Evolutionary conservation across 202 grass and related monocot species (phyloP).

Genomic region (Carex arenaria): DNA sequence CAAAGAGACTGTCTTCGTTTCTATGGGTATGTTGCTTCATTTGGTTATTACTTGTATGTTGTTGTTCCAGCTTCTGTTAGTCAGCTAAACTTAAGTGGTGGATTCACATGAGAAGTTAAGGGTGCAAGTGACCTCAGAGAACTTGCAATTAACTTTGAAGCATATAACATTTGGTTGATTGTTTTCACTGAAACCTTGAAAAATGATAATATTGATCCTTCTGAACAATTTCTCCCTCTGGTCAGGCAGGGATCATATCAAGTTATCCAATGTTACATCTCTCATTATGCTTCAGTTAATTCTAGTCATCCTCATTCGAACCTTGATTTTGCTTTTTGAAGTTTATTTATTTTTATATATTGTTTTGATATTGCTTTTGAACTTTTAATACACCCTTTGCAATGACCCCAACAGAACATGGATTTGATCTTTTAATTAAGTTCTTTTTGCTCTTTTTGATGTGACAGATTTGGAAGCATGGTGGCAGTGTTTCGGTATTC

Average conservation of each 20-base stretch:
- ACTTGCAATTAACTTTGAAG: background rate
- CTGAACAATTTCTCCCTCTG: background rate
- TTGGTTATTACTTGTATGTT: background rate
- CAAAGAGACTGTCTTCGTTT: conserved; percentile 98
- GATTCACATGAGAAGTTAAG: background rate
- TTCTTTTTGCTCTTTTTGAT: conserved; percentile 23
- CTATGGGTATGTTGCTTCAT: conserved; percentile 60
- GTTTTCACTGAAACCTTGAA: background rate
- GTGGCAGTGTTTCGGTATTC: conserved; percentile 96
- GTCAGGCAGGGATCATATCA: background rate
- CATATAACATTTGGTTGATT: background rate
- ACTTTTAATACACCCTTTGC: background rate
- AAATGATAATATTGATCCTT: background rate
- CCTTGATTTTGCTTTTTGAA: background rate
- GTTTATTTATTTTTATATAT: background rate
- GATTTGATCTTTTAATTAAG: background rate
- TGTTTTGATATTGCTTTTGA: background rate
- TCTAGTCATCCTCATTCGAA: conserved; percentile 11
- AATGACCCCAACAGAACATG: background rate
- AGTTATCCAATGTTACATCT: background rate
- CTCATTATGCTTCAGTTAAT: background rate
- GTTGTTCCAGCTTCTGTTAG: background rate
- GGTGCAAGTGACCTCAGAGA: background rate
- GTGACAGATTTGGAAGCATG: conserved; percentile 75
- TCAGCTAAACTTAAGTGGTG: background rate